Conservation (phyloP, 352 stramenopile genomes). For the Phytophthora hybrid region DNA sequence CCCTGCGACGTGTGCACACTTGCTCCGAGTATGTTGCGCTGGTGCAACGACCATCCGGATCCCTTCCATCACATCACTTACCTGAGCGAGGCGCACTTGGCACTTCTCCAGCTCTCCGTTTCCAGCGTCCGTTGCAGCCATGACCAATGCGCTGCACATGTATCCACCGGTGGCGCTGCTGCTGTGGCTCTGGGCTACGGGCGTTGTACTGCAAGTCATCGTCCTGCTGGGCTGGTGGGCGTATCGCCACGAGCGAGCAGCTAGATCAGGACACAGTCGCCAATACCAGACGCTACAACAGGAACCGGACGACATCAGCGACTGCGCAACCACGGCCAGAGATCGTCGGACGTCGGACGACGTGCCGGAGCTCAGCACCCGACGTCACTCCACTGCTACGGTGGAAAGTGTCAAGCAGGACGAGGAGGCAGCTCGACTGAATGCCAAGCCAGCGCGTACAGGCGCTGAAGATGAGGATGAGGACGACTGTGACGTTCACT, state of each 20-base stretch:
- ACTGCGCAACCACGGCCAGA: conserved; percentile 14
- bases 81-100: conserved; percentile 1
- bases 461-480: conserved; percentile 33
- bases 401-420: conserved; percentile 21
- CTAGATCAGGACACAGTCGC: background rate
- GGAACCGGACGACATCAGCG: conserved; percentile 1
- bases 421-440: background rate
- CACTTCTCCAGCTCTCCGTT: background rate
- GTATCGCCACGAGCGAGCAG: conserved; percentile 20
- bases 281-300: conserved; percentile 21
- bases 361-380: conserved; percentile 23
- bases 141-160: conserved; percentile 55
- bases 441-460: conserved; percentile 20
- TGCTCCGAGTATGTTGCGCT: background rate
- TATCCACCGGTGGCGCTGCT: conserved; percentile 49
- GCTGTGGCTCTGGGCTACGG: conserved; percentile 36
- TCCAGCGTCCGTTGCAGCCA: background rate
- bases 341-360: conserved; percentile 30
- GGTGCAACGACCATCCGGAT: conserved; percentile 16
- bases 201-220: conserved; percentile 48
- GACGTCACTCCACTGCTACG: conserved; percentile 18
- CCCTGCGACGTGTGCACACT: conserved; percentile 43
- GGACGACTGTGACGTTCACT: conserved; percentile 21
- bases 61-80: background rate
- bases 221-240: conserved; percentile 38